These are phyloP conservation scores for Drechslerella coelobrocha DNA, from an alignment of 2,329 filamentous ascomycete species.

Conservation along the genomic window DNA sequence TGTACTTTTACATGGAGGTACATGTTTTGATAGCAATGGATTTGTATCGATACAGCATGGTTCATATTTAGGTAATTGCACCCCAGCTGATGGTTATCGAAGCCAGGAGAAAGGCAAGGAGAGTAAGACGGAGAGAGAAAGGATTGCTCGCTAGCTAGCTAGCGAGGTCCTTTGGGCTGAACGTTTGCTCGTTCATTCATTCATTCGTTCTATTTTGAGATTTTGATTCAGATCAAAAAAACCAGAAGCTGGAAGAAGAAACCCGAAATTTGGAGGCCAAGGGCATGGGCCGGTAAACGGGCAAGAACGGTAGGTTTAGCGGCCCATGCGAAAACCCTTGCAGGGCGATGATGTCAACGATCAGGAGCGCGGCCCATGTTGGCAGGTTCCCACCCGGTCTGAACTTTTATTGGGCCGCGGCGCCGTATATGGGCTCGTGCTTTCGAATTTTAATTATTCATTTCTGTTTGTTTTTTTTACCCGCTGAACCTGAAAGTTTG, in stretches of 20 bases:
- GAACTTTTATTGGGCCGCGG: constrained; percentile 40
- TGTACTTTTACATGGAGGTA: too few relatives aligned
- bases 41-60: too few relatives aligned
- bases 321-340: constrained; percentile 30
- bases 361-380: constrained; percentile 17
- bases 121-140: too few relatives aligned
- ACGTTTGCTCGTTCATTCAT: too few relatives aligned
- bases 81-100: not conserved
- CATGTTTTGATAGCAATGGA: too few relatives aligned
- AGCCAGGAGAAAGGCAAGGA: not conserved
- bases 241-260: not conserved
- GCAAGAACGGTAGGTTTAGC: not conserved
- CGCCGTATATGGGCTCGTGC: constrained; percentile 6
- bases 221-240: not conserved
- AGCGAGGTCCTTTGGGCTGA: too few relatives aligned
- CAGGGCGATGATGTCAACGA: constrained; percentile 47
- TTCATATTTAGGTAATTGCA: not conserved
- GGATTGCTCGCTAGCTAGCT: too few relatives aligned
- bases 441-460: constrained; percentile 3
- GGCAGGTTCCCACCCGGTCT: constrained; percentile 30
- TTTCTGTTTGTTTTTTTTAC: too few relatives aligned
- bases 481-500: too few relatives aligned
- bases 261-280: not conserved
- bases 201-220: not conserved
- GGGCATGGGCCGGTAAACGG: not conserved